Conservation (phyloP, 768 basidiomycete species). For the Astraeus odoratus region DNA sequence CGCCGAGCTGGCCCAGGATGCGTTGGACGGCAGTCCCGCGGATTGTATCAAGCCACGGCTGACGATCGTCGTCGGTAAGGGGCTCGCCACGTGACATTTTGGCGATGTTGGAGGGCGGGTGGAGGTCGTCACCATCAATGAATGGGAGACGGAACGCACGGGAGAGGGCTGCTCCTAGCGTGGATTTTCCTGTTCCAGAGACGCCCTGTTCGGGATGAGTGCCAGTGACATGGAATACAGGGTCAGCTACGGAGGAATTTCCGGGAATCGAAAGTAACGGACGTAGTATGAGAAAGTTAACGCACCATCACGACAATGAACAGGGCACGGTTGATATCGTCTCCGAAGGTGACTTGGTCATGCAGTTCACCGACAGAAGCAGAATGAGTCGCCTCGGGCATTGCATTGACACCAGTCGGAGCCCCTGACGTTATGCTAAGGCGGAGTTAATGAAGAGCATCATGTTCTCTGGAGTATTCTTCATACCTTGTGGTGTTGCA, state of each 20-base stretch:
- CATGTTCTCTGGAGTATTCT: too few species aligned
- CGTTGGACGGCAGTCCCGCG: slow-evolving; percentile 47
- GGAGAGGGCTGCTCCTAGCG: slow-evolving; percentile 61
- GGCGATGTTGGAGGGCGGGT: slow-evolving; percentile 71
- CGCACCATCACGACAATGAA: slow-evolving; percentile 49
- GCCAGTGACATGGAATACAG: too few species aligned
- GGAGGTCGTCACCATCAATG: slow-evolving; percentile 85
- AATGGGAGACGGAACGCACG: slow-evolving; percentile 60
- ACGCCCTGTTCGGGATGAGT: slow-evolving; percentile 45
- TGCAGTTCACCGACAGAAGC: too few species aligned
- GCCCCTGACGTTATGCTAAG: too few species aligned
- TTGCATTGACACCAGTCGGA: too few species aligned
- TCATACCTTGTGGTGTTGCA: too few species aligned
- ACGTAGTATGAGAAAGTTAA: background rate
- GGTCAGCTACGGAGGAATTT: too few species aligned
- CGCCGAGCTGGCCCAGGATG: slow-evolving; percentile 5
- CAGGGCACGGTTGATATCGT: slow-evolving; percentile 7
- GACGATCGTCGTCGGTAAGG: slow-evolving; percentile 73
- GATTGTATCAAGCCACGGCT: slow-evolving; percentile 78
- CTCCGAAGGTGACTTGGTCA: too few species aligned
- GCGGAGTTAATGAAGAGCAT: too few species aligned
- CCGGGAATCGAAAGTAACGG: too few species aligned
- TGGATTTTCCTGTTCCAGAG: slow-evolving; percentile 67
- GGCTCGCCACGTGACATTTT: slow-evolving; percentile 82
- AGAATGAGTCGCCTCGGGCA: too few species aligned